Percentiles rank a stretch among this genome's conserved stretches.
These are phyloP conservation scores for Saccharomyces hybrid DNA, from an alignment of 1,139 yeast genomes.

Conservation along the genomic window DNA sequence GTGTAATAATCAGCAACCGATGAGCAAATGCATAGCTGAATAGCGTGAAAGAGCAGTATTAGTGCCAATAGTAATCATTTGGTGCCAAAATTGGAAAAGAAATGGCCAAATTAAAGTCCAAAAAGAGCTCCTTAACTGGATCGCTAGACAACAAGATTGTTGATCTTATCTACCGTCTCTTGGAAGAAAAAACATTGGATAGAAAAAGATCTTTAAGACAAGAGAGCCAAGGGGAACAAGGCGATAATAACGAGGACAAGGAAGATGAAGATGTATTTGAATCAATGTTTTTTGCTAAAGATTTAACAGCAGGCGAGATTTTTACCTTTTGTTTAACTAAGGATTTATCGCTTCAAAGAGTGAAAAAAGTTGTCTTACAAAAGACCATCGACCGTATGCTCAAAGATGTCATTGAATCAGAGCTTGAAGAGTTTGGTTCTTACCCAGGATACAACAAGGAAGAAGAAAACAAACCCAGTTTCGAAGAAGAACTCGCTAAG, in stretches of 20 bases:
- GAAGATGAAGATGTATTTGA: conserved; percentile 35
- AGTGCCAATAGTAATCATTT: neutral
- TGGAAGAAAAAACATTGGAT: conserved; percentile 45
- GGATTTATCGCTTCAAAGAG: conserved; percentile 59
- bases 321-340: conserved; percentile 48
- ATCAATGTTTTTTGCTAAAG: conserved; percentile 50
- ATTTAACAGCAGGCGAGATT: conserved; percentile 45
- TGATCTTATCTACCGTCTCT: conserved; percentile 41
- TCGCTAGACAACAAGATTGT: conserved; percentile 45
- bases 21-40: neutral
- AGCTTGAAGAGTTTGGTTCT: conserved; percentile 39
- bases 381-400: conserved; percentile 52
- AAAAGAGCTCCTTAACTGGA: conserved; percentile 23
- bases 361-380: conserved; percentile 52
- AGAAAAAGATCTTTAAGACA: conserved; percentile 31
- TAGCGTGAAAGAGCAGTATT: neutral
- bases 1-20: neutral
- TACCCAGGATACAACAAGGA: conserved; percentile 25
- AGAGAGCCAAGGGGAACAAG: conserved; percentile 13
- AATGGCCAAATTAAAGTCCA: conserved; percentile 24
- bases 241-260: conserved; percentile 14
- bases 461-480: conserved; percentile 19
- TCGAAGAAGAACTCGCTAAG: conserved; percentile 28
- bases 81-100: neutral
- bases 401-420: conserved; percentile 33